Base-by-base conservation (phyloP, 2,329 filamentous ascomycete species). In the Plenodomus tracheiphilus region DNA sequence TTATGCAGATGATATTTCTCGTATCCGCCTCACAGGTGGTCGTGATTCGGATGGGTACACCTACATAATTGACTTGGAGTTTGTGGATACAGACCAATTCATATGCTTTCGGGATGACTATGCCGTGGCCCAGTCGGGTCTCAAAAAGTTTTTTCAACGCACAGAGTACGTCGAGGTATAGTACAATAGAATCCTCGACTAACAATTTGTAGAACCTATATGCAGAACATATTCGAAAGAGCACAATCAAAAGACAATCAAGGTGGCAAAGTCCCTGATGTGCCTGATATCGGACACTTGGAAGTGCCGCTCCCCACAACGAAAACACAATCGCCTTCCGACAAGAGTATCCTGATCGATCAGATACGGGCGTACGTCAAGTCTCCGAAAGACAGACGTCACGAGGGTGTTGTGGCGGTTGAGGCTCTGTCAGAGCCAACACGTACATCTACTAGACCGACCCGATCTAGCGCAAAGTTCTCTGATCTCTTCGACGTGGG, bases 11-110 rank as follows among this genome's bases (percentile, higher is more conserved):
- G 22, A 54, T 11, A 32, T 25, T 2, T 43, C 49, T 7, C 53
- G 53, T 8, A 54, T 69, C 30, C 61, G 66, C 16, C 25, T 71
- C 2, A 25, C 30, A 16, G 65, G 66, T 1, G 32, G 56, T 11
- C 28, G 39, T 10, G 6, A 5, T 3, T 25, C 38, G 5, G 36
- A 59, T 11, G 54, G 52, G 4, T 49, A 51, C 17, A 22, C 7
- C 3, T 40, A 49, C 19, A 50, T 47, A 32, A 53, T 58, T 41
- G 66, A 70, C 36, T 37, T 71, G 7, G 19, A 58, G 13, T 70
- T 71, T 41, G 19, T 36, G 10, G 11, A 58, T 3, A 17, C 37
- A 2, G 1, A 30, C 0, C 45, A 60, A n/a, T 57, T 62, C 18
- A 2, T 30, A 30, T 2, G 15, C 0, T 64, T 66, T 39, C 40